Evolutionary conservation across 2,329 filamentous ascomycete genomes (phyloP).

Genomic region (Aspergillus neoniger): DNA sequence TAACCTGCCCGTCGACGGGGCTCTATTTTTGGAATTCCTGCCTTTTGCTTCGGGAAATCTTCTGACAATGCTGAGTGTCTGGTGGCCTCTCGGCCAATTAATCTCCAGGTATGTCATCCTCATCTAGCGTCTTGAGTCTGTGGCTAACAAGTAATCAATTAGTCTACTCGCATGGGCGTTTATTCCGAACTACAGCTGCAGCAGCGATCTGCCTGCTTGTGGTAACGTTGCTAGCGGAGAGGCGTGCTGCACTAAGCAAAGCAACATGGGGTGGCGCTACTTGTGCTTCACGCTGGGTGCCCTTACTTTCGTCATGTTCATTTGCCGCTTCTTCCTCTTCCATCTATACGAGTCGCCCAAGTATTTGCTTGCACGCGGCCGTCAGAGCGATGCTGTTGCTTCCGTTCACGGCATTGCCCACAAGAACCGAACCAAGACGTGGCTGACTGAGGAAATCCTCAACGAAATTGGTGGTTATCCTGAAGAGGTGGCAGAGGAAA

Average conservation of each 20-base stretch:
- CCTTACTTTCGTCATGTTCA: constrained; percentile 74
- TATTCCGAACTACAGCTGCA: constrained; percentile 66
- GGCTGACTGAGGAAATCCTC: constrained; percentile 72
- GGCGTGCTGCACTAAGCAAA: constrained; percentile 50
- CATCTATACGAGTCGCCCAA: constrained; percentile 84
- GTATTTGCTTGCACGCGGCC: constrained; percentile 73
- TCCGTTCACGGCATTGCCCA: constrained; percentile 77
- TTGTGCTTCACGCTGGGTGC: constrained; percentile 71
- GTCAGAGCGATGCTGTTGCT: constrained; percentile 75
- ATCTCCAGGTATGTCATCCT: constrained; percentile 51
- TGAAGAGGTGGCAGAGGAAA: constrained; percentile 42
- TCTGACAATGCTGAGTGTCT: constrained; percentile 77
- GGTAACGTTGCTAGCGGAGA: constrained; percentile 26
- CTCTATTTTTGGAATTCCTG: constrained; percentile 80
- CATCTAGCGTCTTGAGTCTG: background rate
- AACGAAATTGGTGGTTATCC: constrained; percentile 56
- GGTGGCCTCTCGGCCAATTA: constrained; percentile 84
- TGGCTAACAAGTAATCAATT: background rate
- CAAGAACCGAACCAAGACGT: constrained; percentile 68
- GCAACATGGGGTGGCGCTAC: constrained; percentile 74
- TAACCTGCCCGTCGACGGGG: constrained; percentile 76
- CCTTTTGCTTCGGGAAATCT: constrained; percentile 73
- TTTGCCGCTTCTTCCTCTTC: constrained; percentile 77
- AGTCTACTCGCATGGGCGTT: constrained; percentile 69
- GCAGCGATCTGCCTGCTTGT: constrained; percentile 34